phyloP scores from a whole-genome alignment of 768 basidiomycete genomes.

The Kwoniella heveanensis region DNA sequence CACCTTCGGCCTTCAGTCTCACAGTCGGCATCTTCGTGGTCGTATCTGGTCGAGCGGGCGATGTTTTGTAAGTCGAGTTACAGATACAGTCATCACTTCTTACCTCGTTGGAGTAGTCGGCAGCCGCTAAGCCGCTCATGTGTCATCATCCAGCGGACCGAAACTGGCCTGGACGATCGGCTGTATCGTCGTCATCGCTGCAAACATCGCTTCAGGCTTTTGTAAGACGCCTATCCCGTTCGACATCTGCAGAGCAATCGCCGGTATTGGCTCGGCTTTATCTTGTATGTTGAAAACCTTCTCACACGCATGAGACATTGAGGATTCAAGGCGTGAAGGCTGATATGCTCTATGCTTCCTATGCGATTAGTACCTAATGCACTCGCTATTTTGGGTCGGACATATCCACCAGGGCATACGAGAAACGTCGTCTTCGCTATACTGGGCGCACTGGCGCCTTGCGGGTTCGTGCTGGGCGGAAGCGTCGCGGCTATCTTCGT shows the following conservation, averaged over 20 bases:
- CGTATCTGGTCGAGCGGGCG: constrained; percentile 35
- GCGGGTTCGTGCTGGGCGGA: constrained; percentile 39
- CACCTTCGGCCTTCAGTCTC: constrained; percentile 26
- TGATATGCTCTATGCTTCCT: background rate
- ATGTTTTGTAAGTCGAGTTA: constrained; percentile 38
- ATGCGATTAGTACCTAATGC: constrained; percentile 32
- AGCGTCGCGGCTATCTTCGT: constrained; percentile 29
- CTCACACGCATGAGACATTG: too few species aligned
- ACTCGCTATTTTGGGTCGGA: constrained; percentile 38
- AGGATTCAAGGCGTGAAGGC: too few species aligned
- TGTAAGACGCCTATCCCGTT: constrained; percentile 25
- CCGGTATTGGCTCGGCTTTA: constrained; percentile 40
- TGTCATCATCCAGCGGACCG: constrained; percentile 30
- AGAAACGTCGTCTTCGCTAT: constrained; percentile 37
- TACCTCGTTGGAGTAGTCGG: too few species aligned
- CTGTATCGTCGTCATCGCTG: constrained; percentile 15
- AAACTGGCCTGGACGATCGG: constrained; percentile 24
- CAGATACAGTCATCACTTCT: too few species aligned
- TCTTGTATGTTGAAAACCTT: constrained; percentile 15
- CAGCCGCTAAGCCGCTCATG: too few species aligned
- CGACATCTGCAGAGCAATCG: constrained; percentile 36
- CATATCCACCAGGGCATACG: constrained; percentile 34
- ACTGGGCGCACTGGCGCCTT: constrained; percentile 36
- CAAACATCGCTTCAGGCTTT: constrained; percentile 23
- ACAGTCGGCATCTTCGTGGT: constrained; percentile 44